These are phyloP conservation scores for Dalbergia cochinchinensis DNA, from an alignment of 306 rosid genomes.

Conservation along the genomic window DNA sequence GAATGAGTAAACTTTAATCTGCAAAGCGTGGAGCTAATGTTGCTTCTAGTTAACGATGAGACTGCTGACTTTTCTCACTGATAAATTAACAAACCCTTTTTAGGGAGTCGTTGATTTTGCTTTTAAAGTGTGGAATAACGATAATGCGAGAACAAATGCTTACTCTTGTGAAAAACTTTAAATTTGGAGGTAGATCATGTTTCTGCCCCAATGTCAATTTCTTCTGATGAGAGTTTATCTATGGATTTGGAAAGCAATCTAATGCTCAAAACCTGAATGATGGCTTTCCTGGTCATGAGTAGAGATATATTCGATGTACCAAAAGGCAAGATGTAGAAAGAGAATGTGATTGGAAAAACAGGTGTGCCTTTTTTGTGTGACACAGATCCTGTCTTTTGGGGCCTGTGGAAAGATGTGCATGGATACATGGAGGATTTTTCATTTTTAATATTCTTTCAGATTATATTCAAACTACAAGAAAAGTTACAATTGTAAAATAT, in stretches of 20 bases:
- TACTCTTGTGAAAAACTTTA: conserved; percentile 4
- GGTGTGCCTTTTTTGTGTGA: not conserved
- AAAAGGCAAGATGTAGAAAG: conserved; percentile 9
- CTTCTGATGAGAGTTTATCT: not conserved
- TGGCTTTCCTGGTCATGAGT: not conserved
- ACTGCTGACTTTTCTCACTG: conserved; percentile 10
- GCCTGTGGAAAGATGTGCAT: not conserved
- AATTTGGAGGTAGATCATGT: conserved; percentile 24
- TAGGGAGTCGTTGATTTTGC: not conserved
- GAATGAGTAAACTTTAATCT: conserved; percentile 7
- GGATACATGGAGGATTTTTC: not conserved
- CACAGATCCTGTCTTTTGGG: no score
- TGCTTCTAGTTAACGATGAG: conserved; percentile 8
- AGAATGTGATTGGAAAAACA: not conserved
- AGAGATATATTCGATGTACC: not conserved
- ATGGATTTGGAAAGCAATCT: conserved; percentile 15
- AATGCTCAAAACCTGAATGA: not conserved
- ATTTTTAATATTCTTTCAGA: not conserved
- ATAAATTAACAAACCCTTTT: not conserved
- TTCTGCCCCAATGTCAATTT: not conserved
- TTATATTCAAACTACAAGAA: not conserved
- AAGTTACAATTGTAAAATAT: not conserved
- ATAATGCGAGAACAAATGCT: conserved; percentile 8
- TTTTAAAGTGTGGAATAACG: conserved; percentile 8
- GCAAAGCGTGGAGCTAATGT: conserved; percentile 10